Evolutionary conservation across 164 flowering plant genomes (phyloP), one percentile per base, ranked within the genome.

Genomic region (Annona cherimola): DNA sequence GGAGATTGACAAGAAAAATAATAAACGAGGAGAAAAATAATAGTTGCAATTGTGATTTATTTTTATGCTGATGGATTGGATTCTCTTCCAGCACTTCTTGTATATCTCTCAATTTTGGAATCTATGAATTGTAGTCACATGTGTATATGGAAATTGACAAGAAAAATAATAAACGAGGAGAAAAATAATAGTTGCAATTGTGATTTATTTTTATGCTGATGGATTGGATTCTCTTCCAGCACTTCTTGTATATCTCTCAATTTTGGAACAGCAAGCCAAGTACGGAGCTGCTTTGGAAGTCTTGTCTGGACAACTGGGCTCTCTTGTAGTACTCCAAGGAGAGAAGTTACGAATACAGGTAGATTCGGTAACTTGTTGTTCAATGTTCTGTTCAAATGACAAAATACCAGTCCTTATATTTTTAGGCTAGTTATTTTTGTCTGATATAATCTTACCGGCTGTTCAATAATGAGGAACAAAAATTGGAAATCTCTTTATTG

Each of bases 281-380:
- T 93, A 82, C 81, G 82, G 79, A 20, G 89, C 84, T 83, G 98
- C 98, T 26, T 78, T 89, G 71, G 94, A 90, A 77, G 69, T 93
- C 62, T 87, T 95, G 40, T 86, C 91, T 50, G 98, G 99, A 65
- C 81, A 86, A 41, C 81, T 90, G 68, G 98, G 99, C 62, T 87
- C 92, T 45, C 92, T 93, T 66, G 72, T 95, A 67, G 61, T 78
- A 77, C 83, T 90, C 81, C 96, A 90, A 81, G 93, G 86, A 76
- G 99, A 95, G 81, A 89, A 76, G 78, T 84, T 90, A 68, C 90
- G 96, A 16, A 79, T 90, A 78, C 88, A 93, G 98, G 99, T 95
- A 93, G 65, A 80, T 81, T 86, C 76, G 79, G 76, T 66, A 76
- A 73, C 74, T 69, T 81, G 69, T 42, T 67, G 12, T 41, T 62